Conservation (phyloP, 148 eudicot genomes). For the Euryodendron excelsum region DNA sequence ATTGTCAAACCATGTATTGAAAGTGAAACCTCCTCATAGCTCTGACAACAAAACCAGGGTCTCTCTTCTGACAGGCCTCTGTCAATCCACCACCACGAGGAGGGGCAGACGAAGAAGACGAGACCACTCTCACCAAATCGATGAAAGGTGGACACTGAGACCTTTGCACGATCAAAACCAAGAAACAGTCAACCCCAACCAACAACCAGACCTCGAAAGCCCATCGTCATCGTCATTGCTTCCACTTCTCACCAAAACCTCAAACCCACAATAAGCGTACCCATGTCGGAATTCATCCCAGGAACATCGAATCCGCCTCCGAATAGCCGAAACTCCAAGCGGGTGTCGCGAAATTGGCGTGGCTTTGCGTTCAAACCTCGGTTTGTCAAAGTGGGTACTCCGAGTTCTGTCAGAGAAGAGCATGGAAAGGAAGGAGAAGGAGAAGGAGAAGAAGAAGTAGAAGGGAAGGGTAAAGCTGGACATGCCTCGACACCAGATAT, state of each 20-base stretch:
- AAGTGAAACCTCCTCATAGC: too few species aligned
- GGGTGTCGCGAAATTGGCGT: slow-evolving; percentile 32
- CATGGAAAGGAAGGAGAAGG: background rate
- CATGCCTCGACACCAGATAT: background rate
- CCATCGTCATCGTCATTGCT: background rate
- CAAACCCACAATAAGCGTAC: slow-evolving; percentile 1
- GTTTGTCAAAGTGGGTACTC: slow-evolving; percentile 28
- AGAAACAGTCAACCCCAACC: slow-evolving; percentile 4
- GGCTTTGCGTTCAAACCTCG: slow-evolving; percentile 18
- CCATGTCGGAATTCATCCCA: slow-evolving; percentile 15
- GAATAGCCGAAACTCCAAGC: slow-evolving; percentile 19
- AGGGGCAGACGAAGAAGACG: slow-evolving; percentile 24
- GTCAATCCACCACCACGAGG: slow-evolving; percentile 13
- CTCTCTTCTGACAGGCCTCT: too few species aligned
- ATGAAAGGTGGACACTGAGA: slow-evolving; percentile 23
- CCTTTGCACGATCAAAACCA: slow-evolving; percentile 20
- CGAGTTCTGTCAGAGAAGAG: slow-evolving; percentile 11
- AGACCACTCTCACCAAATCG: slow-evolving; percentile 14
- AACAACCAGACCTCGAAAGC: background rate
- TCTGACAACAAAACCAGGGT: too few species aligned
- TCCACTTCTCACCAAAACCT: background rate
- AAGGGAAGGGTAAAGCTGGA: background rate
- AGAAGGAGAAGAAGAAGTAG: background rate
- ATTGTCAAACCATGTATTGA: too few species aligned
- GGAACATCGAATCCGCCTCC: slow-evolving; percentile 9